These are phyloP conservation scores for Hypomontagnella monticulosa DNA, from an alignment of 495 filamentous ascomycete genomes.

Conservation along the genomic window DNA sequence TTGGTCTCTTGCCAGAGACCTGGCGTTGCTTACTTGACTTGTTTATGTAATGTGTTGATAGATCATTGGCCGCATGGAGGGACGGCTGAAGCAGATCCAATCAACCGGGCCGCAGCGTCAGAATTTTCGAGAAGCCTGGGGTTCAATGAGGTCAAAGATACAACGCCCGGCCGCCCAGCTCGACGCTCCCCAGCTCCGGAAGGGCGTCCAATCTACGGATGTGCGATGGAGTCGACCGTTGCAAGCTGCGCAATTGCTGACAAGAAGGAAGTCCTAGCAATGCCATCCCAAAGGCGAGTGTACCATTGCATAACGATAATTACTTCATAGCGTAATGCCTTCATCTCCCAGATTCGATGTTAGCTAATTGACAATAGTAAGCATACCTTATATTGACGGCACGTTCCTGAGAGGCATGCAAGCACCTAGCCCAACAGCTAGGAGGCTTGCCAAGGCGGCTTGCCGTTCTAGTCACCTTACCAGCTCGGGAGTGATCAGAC, in stretches of 20 bases:
- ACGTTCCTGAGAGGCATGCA: neutral
- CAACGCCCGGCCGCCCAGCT: neutral
- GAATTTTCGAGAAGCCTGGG: slow-evolving; percentile 8
- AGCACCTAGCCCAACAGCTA: neutral
- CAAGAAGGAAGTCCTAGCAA: slow-evolving; percentile 1
- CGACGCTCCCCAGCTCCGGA: neutral
- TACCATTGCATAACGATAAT: slow-evolving; percentile 1
- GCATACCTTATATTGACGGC: slow-evolving; percentile 6
- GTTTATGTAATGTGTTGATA: slow-evolving; percentile 32
- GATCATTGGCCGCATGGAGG: slow-evolving; percentile 23
- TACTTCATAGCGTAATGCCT: neutral
- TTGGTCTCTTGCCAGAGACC: slow-evolving; percentile 17
- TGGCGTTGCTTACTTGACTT: slow-evolving; percentile 25
- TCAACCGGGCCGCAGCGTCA: slow-evolving; percentile 5
- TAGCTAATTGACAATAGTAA: slow-evolving; percentile 7
- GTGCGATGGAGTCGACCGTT: slow-evolving; percentile 4
- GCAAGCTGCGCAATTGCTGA: neutral
- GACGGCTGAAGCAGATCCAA: slow-evolving; percentile 1
- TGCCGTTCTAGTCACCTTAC: neutral
- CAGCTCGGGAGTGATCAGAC: neutral
- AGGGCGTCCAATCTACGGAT: neutral
- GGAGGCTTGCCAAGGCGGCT: slow-evolving; percentile 19
- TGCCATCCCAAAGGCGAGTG: slow-evolving; percentile 6
- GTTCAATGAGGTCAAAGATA: slow-evolving; percentile 7
- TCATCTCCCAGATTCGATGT: slow-evolving; percentile 5